These are phyloP conservation scores for Gonapodya sp. DNA, from an alignment of 192 early-diverging fungal species.

Conservation along the genomic window DNA sequence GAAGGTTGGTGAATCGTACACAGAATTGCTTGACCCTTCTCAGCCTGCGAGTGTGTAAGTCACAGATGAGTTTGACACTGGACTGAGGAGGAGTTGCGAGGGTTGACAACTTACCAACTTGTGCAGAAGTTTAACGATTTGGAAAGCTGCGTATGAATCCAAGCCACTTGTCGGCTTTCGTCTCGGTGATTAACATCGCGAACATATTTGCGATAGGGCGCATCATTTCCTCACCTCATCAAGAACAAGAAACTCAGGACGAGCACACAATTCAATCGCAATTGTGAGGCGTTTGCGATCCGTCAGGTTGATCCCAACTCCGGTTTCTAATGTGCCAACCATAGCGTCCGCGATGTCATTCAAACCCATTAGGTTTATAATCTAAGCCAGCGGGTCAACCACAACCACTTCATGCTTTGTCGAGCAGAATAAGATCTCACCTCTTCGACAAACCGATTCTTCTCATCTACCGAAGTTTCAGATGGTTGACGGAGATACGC, in stretches of 20 bases:
- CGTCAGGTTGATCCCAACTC: constrained; percentile 73
- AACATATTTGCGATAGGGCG: constrained; percentile 83
- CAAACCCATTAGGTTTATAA: constrained; percentile 61
- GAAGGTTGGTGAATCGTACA: constrained; percentile 86
- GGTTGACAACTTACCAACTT: constrained; percentile 27
- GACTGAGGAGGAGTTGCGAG: neutral
- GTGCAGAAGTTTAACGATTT: constrained; percentile 64
- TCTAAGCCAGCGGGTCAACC: too few relatives aligned
- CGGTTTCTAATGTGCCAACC: constrained; percentile 59
- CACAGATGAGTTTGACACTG: neutral
- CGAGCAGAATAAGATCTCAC: constrained; percentile 21
- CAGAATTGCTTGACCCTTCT: constrained; percentile 55
- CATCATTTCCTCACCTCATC: too few relatives aligned
- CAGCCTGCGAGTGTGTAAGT: neutral
- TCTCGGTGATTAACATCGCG: constrained; percentile 35
- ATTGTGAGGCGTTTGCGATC: constrained; percentile 85
- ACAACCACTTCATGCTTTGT: too few relatives aligned
- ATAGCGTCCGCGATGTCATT: constrained; percentile 60
- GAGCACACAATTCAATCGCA: constrained; percentile 70
- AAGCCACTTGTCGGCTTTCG: neutral
- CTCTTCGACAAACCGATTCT: constrained; percentile 63
- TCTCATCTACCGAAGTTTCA: constrained; percentile 47
- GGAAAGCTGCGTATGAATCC: constrained; percentile 52
- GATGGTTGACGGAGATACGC: constrained; percentile 64
- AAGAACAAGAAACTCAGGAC: constrained; percentile 72